These are phyloP conservation scores for Aegilops speltoides DNA, from an alignment of 176 grass and related monocot genomes.

Conservation along the genomic window DNA sequence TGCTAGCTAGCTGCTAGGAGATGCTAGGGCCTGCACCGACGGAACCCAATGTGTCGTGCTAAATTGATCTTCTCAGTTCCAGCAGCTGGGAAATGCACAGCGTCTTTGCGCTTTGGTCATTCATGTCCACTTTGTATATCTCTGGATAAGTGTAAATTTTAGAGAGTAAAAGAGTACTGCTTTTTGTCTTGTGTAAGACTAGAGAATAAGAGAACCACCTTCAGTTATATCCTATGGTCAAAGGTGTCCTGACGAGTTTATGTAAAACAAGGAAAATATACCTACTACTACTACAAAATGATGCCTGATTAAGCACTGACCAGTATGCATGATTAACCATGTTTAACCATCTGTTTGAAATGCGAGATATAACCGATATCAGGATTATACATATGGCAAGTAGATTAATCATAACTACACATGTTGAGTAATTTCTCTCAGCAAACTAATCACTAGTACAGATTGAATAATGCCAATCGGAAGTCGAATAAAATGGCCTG, in stretches of 20 bases:
- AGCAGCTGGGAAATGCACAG: neutral
- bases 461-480: too few species aligned
- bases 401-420: neutral
- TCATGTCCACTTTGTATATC: neutral
- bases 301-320: neutral
- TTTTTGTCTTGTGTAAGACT: neutral
- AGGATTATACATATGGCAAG: neutral
- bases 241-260: neutral
- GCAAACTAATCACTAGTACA: neutral
- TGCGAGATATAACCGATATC: neutral
- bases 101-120: neutral
- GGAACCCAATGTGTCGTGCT: neutral
- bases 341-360: neutral
- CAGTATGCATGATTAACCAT: neutral
- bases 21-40: neutral
- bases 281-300: neutral
- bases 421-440: neutral
- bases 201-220: neutral
- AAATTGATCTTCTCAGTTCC: neutral
- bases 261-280: neutral
- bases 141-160: neutral
- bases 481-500: neutral
- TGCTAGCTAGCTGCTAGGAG: too few species aligned
- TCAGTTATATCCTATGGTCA: neutral
- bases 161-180: neutral